These are phyloP conservation scores for Garcia nutans DNA, from an alignment of 345 rosid genomes.

Conservation along the genomic window DNA sequence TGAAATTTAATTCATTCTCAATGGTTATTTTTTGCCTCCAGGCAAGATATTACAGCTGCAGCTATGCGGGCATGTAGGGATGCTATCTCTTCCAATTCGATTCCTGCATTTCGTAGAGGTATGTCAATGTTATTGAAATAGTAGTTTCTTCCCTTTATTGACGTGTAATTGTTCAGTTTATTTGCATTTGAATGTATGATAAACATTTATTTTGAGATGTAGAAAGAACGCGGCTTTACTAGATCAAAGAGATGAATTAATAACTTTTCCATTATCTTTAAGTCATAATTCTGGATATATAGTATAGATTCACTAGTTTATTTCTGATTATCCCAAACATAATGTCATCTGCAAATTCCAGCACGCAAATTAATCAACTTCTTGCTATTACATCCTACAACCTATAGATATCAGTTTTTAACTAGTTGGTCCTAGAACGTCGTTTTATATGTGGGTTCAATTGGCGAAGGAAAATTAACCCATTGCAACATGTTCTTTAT, in stretches of 20 bases:
- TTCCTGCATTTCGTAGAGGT: conserved; percentile 93
- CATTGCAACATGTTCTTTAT: not conserved
- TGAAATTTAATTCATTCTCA: not conserved
- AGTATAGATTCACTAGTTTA: not conserved
- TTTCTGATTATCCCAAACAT: not conserved
- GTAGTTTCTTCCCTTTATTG: not conserved
- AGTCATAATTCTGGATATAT: too few species aligned
- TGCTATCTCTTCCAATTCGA: conserved; percentile 90
- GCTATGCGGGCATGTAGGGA: conserved; percentile 88
- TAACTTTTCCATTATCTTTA: too few species aligned
- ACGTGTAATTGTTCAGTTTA: not conserved
- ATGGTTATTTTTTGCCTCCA: conserved; percentile 20
- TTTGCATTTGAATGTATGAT: not conserved
- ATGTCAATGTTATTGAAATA: not conserved
- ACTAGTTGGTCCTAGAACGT: not conserved
- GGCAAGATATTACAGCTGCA: conserved; percentile 80
- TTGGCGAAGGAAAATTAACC: not conserved
- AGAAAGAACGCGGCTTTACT: not conserved
- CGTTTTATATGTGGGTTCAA: not conserved
- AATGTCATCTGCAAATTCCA: not conserved
- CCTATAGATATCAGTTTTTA: not conserved
- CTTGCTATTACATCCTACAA: not conserved
- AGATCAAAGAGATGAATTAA: too few species aligned
- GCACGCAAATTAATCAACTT: not conserved
- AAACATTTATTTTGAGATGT: not conserved